Percentiles rank a stretch among this genome's conserved stretches.
Conservation (phyloP, 768 basidiomycete species). For the Lactarius vividus region DNA sequence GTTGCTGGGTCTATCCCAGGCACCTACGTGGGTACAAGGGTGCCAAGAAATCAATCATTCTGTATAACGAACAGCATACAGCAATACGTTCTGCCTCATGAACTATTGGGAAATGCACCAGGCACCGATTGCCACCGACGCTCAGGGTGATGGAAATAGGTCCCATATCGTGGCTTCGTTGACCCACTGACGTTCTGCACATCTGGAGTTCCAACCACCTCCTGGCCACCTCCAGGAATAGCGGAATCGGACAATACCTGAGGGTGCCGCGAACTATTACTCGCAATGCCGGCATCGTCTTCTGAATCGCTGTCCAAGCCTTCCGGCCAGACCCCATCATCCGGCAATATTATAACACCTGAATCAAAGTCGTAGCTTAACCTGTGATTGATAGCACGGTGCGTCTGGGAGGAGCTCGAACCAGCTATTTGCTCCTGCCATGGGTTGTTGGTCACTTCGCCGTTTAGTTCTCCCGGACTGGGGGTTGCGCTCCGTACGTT, state of each 20-base stretch:
- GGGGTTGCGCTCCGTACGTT: conserved; percentile 14
- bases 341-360: conserved; percentile 86
- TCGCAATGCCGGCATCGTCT: conserved; percentile 42
- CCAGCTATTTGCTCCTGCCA: conserved; percentile 55
- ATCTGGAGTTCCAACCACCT: conserved; percentile 28
- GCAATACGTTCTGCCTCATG: neutral
- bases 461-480: conserved; percentile 6
- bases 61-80: neutral
- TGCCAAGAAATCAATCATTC: neutral
- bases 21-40: neutral
- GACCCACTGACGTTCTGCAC: conserved; percentile 28
- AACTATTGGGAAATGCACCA: conserved; percentile 48
- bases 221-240: conserved; percentile 24
- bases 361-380: conserved; percentile 83
- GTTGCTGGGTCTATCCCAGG: neutral
- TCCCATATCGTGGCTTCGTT: conserved; percentile 53
- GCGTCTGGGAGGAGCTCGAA: conserved; percentile 31
- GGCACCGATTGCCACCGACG: conserved; percentile 55
- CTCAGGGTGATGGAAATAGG: conserved; percentile 88
- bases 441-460: conserved; percentile 43
- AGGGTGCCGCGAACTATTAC: conserved; percentile 18
- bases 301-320: conserved; percentile 46
- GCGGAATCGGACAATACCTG: conserved; percentile 43
- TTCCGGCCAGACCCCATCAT: conserved; percentile 56
- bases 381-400: conserved; percentile 47